phyloP scores from a whole-genome alignment of 495 filamentous ascomycete species.

The Lichenothelia convexa region DNA sequence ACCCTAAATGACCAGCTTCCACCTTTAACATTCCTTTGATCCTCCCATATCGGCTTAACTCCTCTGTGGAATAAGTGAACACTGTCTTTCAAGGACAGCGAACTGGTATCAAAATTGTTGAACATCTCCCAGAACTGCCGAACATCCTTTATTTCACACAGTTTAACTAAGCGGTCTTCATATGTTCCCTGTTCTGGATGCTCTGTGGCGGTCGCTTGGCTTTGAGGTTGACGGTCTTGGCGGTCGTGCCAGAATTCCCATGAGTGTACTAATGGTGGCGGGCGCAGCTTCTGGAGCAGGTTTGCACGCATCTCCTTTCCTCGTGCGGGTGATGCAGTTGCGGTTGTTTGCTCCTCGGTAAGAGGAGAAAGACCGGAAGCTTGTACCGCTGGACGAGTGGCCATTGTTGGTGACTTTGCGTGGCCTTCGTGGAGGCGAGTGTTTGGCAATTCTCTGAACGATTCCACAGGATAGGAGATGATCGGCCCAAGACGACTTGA shows the following conservation, averaged over 20 bases:
- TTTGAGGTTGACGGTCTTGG: conserved; percentile 15
- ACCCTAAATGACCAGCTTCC: conserved; percentile 81
- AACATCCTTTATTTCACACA: conserved; percentile 51
- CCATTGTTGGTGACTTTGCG: no score
- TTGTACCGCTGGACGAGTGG: no score
- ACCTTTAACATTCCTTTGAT: conserved; percentile 60
- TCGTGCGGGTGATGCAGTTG: conserved; percentile 20
- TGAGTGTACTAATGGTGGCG: conserved; percentile 31
- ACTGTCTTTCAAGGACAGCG: conserved; percentile 60
- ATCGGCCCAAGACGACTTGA: no score
- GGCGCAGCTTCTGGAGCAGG: conserved; percentile 30
- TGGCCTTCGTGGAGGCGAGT: no score
- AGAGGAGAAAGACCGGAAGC: no score
- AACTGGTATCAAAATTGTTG: conserved; percentile 69
- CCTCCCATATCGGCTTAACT: conserved; percentile 79
- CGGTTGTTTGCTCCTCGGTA: no score
- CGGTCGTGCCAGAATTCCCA: conserved; percentile 44
- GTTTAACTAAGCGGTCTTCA: conserved; percentile 44
- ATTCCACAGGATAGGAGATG: no score
- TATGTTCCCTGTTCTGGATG: conserved; percentile 26
- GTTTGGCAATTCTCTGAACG: no score
- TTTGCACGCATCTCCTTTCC: conserved; percentile 19
- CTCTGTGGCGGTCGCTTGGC: conserved; percentile 2
- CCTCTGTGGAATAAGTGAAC: conserved; percentile 80
- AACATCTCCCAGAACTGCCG: conserved; percentile 76